Evolutionary conservation across 441 rosid genomes (phyloP).

Genomic region (Corymbia citriodora): DNA sequence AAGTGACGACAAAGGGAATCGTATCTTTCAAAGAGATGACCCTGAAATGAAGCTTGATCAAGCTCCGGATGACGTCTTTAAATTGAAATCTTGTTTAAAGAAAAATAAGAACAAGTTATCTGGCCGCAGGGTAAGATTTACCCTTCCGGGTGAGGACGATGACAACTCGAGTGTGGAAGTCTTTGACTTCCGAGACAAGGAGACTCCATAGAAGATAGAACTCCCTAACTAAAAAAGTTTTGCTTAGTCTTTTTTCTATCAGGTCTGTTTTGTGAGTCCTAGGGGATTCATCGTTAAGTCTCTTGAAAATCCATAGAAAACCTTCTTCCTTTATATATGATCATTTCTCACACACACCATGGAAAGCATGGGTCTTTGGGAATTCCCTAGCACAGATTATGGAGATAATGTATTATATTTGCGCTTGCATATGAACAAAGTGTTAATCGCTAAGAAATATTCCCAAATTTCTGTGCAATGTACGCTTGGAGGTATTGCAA

Average conservation of each 20-base stretch:
- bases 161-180: background rate
- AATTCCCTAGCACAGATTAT: background rate
- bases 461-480: background rate
- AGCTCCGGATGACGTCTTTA: background rate
- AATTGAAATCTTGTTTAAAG: constrained; percentile 9
- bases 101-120: background rate
- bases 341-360: background rate
- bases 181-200: background rate
- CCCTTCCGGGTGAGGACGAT: constrained; percentile 2
- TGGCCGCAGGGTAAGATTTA: constrained; percentile 1
- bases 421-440: background rate
- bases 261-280: background rate
- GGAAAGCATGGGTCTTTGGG: background rate
- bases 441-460: background rate
- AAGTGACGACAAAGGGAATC: background rate
- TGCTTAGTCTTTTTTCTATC: background rate
- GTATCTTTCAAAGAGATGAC: background rate
- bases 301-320: background rate
- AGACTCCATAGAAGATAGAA: background rate
- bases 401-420: background rate
- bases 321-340: background rate
- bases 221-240: background rate
- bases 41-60: background rate
- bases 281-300: background rate
- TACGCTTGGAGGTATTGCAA: background rate